Conservation (phyloP, 1,284 basidiomycete genomes). For the Fomitiporia mediterranea region DNA sequence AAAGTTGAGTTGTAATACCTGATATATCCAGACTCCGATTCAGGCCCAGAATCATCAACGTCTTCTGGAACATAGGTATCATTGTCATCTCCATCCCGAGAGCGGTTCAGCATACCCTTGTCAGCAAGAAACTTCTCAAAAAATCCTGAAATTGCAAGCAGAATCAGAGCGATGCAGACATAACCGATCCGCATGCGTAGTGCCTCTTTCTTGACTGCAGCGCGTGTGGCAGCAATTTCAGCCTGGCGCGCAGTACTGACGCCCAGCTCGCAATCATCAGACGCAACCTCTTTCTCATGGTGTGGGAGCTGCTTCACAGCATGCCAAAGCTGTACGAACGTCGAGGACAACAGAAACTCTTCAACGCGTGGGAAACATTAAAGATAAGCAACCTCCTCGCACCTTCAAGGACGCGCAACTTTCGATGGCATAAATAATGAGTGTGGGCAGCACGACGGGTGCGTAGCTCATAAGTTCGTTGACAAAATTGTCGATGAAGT, state of each 20-base stretch:
- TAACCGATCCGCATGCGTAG: neutral
- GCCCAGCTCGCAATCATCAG: neutral
- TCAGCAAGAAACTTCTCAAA: neutral
- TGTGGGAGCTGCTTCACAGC: conserved; percentile 4
- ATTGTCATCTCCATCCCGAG: too few species aligned
- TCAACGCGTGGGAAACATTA: too few species aligned
- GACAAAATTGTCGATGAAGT: neutral
- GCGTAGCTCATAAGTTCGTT: conserved; percentile 1
- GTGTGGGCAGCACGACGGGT: conserved; percentile 2
- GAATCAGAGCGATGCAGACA: neutral
- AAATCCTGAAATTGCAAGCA: neutral
- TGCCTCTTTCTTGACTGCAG: neutral
- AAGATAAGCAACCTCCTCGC: neutral
- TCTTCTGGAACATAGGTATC: too few species aligned
- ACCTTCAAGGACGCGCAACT: conserved; percentile 8
- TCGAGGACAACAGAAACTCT: too few species aligned
- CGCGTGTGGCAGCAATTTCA: neutral
- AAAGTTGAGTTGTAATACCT: neutral
- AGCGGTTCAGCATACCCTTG: neutral
- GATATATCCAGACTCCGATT: neutral
- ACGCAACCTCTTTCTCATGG: neutral
- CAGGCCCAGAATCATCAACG: neutral
- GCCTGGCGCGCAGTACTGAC: neutral
- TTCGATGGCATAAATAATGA: conserved; percentile 11
- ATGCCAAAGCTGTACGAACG: conserved; percentile 12